Evolutionary conservation across 2,329 filamentous ascomycete species (phyloP).

Genomic region (Rhinocladiella mackenziei): DNA sequence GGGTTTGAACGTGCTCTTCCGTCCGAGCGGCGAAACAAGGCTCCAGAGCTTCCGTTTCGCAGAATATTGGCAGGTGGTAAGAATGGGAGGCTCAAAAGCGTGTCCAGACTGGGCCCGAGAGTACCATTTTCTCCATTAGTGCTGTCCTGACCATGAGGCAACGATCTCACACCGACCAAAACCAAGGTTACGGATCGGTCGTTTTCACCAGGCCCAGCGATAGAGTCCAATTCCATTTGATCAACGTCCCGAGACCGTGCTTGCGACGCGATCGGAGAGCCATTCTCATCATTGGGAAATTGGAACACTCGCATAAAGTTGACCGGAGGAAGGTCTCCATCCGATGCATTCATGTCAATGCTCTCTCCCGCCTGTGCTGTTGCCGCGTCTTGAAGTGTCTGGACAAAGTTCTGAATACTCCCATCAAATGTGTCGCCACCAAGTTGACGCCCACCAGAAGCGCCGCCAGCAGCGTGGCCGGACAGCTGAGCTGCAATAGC

Average conservation of each 20-base stretch:
- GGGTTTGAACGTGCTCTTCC: slow-evolving; percentile 53
- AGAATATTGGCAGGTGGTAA: slow-evolving; percentile 43
- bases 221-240: slow-evolving; percentile 40
- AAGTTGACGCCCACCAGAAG: slow-evolving; percentile 53
- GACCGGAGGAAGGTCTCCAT: slow-evolving; percentile 51
- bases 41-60: slow-evolving; percentile 46
- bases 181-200: slow-evolving; percentile 65
- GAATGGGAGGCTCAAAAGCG: slow-evolving; percentile 45
- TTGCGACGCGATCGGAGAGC: slow-evolving; percentile 30
- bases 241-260: slow-evolving; percentile 32
- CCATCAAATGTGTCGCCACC: slow-evolving; percentile 57
- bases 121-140: slow-evolving; percentile 36
- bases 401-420: slow-evolving; percentile 60
- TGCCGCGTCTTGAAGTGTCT: slow-evolving; percentile 60
- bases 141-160: slow-evolving; percentile 50
- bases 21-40: slow-evolving; percentile 51
- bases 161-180: slow-evolving; percentile 65
- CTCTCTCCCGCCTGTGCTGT: slow-evolving; percentile 50
- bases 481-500: slow-evolving; percentile 63
- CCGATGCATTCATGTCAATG: slow-evolving; percentile 36
- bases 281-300: slow-evolving; percentile 53
- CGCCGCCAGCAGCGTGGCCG: slow-evolving; percentile 54
- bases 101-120: slow-evolving; percentile 41
- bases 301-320: slow-evolving; percentile 68
- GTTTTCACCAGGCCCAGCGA: slow-evolving; percentile 42